Conservation (phyloP, 2,329 filamentous ascomycete genomes). For the Fusarium torreyae region DNA sequence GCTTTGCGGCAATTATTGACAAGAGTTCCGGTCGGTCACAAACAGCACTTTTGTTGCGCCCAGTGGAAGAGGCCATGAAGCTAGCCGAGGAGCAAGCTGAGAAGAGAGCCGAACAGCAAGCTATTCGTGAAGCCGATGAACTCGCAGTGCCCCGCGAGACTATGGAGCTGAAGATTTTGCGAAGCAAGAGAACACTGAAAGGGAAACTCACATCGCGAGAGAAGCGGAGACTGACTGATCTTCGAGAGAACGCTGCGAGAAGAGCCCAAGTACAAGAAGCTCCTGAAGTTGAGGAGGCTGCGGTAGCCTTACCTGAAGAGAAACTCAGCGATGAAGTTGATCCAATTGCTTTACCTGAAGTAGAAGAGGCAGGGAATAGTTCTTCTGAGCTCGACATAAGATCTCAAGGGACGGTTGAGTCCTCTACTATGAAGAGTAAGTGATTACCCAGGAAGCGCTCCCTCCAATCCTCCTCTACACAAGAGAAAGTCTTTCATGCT, state of each 20-base stretch:
- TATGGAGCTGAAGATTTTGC: background rate
- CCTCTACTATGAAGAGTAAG: too few relatives aligned
- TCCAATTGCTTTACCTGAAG: too few relatives aligned
- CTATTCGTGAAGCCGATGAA: background rate
- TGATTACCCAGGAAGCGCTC: too few relatives aligned
- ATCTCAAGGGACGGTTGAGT: too few relatives aligned
- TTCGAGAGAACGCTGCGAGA: background rate
- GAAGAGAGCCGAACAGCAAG: background rate
- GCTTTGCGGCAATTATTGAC: fast-evolving
- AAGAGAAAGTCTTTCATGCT: too few relatives aligned
- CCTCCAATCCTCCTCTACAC: too few relatives aligned
- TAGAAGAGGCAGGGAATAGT: too few relatives aligned
- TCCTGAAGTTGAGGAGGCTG: too few relatives aligned
- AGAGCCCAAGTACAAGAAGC: background rate
- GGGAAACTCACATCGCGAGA: background rate
- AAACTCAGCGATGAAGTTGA: too few relatives aligned
- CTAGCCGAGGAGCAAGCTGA: background rate
- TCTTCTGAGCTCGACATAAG: too few relatives aligned
- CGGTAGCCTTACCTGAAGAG: too few relatives aligned
- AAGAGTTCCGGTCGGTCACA: too few relatives aligned
- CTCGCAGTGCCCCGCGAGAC: background rate
- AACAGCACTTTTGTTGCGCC: background rate
- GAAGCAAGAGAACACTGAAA: background rate
- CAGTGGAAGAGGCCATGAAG: background rate
- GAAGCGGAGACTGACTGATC: background rate